These are phyloP conservation scores for Beta macrorhiza DNA, from an alignment of 179 eudicot species.

Conservation along the genomic window DNA sequence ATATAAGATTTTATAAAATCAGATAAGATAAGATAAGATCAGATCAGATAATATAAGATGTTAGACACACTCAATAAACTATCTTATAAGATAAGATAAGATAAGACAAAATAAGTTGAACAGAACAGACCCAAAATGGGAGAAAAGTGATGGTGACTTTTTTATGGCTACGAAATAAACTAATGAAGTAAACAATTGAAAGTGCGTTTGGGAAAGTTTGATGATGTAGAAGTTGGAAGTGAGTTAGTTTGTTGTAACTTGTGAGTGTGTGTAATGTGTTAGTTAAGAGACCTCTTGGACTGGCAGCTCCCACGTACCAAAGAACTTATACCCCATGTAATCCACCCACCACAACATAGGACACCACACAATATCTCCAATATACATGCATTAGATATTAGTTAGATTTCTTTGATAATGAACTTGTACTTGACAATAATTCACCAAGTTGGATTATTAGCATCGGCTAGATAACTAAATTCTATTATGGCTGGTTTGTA, in stretches of 20 bases:
- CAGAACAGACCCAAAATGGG: no score
- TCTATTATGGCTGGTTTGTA: no score
- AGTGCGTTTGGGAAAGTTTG: slow-evolving; percentile 16
- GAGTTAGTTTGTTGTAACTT: slow-evolving; percentile 5
- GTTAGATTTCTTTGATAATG: not conserved
- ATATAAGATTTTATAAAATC: no score
- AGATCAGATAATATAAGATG: no score
- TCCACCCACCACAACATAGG: slow-evolving; percentile 8
- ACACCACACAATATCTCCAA: not conserved
- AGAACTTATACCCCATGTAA: slow-evolving; percentile 4
- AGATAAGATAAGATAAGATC: no score
- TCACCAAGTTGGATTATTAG: not conserved
- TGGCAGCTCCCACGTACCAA: slow-evolving; percentile 26
- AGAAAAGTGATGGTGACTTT: not conserved
- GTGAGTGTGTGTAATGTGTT: slow-evolving; percentile 10
- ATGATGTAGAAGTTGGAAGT: not conserved
- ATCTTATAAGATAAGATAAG: no score
- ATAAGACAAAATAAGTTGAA: no score
- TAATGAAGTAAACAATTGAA: not conserved
- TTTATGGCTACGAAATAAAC: no score
- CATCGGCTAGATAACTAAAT: no score
- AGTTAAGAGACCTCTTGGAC: slow-evolving; percentile 20
- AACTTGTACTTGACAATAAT: not conserved
- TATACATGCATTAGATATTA: not conserved
- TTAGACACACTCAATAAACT: no score